These are phyloP conservation scores for Neurospora pannonica DNA, from an alignment of 495 filamentous ascomycete genomes.

Conservation along the genomic window DNA sequence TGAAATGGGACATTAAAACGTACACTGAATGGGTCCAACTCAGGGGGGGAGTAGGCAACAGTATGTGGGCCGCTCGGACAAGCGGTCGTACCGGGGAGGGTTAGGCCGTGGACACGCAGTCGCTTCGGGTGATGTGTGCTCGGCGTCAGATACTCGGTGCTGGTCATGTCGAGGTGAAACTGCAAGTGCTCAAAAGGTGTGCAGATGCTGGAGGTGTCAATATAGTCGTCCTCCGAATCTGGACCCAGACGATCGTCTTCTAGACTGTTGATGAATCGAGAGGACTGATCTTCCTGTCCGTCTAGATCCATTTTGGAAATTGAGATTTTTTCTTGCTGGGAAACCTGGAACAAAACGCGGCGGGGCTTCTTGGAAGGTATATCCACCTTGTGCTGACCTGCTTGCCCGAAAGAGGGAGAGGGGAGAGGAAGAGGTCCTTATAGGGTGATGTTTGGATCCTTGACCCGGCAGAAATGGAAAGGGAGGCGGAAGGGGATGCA, in stretches of 20 bases:
- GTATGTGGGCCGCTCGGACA: slow-evolving; percentile 14
- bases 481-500: neutral
- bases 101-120: slow-evolving; percentile 9
- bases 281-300: slow-evolving; percentile 8
- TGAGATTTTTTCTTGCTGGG: neutral
- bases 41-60: slow-evolving; percentile 15
- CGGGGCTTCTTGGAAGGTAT: neutral
- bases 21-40: slow-evolving; percentile 25
- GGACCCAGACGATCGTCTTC: slow-evolving; percentile 9
- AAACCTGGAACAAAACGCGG: neutral
- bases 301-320: slow-evolving; percentile 18
- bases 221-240: slow-evolving; percentile 10
- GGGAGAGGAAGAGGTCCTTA: neutral
- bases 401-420: neutral
- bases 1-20: slow-evolving; percentile 1
- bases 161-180: slow-evolving; percentile 23
- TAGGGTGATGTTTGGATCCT: neutral
- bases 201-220: slow-evolving; percentile 1
- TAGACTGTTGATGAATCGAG: slow-evolving; percentile 1
- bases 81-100: slow-evolving; percentile 9
- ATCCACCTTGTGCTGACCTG: neutral
- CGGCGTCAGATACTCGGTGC: slow-evolving; percentile 20
- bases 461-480: neutral
- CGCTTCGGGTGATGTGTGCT: slow-evolving; percentile 11
- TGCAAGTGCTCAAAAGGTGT: slow-evolving; percentile 9